Evolutionary conservation across 139 green algal species (phyloP).

Genomic region (Tetraselmis chui): DNA sequence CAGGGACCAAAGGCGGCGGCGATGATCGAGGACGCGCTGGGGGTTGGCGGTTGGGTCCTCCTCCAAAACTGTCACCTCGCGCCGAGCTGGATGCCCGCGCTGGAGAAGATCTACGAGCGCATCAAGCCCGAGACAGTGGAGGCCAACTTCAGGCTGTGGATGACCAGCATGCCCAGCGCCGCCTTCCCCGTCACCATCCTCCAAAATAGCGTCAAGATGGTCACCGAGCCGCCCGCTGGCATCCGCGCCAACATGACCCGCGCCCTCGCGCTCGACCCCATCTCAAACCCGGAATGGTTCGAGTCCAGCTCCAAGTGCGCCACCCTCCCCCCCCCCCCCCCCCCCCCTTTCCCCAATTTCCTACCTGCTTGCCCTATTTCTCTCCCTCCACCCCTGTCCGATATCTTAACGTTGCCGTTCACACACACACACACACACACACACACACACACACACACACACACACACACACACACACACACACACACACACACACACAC

Average conservation of each 20-base stretch:
- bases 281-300: constrained; percentile 60
- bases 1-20: constrained; percentile 18
- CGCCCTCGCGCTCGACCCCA: constrained; percentile 53
- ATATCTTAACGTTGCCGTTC: no score
- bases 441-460: no score
- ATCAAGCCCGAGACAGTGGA: constrained; percentile 19
- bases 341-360: no score
- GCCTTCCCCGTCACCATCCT: constrained; percentile 17
- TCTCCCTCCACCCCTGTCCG: no score
- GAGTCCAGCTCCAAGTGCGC: constrained; percentile 45
- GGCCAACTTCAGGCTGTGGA: constrained; percentile 13
- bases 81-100: constrained; percentile 33
- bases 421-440: no score
- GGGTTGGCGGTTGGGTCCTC: constrained; percentile 27
- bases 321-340: no score
- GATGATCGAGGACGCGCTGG: constrained; percentile 12
- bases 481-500: no score
- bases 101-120: constrained; percentile 36
- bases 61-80: constrained; percentile 44
- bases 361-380: no score
- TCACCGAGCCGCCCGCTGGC: constrained; percentile 18
- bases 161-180: constrained; percentile 11
- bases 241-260: constrained; percentile 62
- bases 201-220: constrained; percentile 22
- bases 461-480: no score